Percentiles rank a stretch among this genome's conserved stretches.
Evolutionary conservation across 2,329 filamentous ascomycete species (phyloP).

Genomic region (Beauveria caledonica): DNA sequence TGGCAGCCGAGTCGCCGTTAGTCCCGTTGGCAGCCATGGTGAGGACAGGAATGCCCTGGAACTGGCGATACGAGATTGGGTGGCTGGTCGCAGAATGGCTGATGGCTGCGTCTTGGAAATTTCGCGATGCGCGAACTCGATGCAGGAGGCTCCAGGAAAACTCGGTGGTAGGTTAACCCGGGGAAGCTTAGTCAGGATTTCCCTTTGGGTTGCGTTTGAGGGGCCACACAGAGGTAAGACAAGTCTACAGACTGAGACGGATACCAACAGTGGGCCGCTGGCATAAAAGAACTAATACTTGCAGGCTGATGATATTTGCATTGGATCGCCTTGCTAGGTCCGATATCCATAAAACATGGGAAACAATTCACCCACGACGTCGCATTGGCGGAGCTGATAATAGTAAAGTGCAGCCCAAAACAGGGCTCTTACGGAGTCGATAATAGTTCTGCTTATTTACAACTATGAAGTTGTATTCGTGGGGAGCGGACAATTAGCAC

Average conservation of each 20-base stretch:
- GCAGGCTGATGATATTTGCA: background rate
- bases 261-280: background rate
- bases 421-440: no score
- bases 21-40: conserved; percentile 32
- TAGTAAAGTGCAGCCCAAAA: no score
- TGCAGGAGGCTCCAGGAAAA: background rate
- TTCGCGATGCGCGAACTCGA: conserved; percentile 5
- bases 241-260: background rate
- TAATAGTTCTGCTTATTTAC: no score
- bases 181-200: background rate
- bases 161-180: conserved; percentile 1
- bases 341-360: background rate
- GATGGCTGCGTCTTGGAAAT: background rate
- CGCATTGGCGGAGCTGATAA: background rate
- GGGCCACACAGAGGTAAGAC: background rate
- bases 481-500: background rate
- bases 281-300: background rate
- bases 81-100: background rate
- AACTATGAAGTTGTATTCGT: no score
- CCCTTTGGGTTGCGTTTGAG: background rate
- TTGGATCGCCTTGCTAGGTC: background rate
- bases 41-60: conserved; percentile 8
- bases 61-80: background rate
- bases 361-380: background rate
- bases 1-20: conserved; percentile 45